phyloP scores from a whole-genome alignment of 2,329 filamentous ascomycete species.

The Aspergillus uvarum region DNA sequence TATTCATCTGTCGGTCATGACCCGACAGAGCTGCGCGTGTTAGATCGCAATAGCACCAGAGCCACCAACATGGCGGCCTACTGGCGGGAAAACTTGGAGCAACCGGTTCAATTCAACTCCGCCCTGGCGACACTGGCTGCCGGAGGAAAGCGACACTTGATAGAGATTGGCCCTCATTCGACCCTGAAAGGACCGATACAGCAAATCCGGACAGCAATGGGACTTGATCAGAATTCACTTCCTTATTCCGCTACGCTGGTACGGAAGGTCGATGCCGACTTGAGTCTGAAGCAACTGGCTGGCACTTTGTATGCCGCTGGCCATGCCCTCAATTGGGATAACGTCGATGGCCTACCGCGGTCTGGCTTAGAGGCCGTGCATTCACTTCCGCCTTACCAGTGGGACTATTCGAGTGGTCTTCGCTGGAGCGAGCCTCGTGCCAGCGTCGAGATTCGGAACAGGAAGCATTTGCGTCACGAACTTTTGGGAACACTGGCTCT shows the following conservation, averaged over 20 bases:
- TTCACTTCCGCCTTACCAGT: constrained; percentile 17
- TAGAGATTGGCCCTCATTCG: constrained; percentile 14
- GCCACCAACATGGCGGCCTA: background rate
- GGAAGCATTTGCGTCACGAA: constrained; percentile 19
- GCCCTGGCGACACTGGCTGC: background rate
- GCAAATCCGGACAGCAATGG: background rate
- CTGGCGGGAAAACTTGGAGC: constrained; percentile 11
- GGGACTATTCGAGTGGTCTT: constrained; percentile 12
- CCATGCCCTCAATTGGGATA: background rate
- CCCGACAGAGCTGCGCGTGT: too few relatives aligned
- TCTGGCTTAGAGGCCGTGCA: background rate
- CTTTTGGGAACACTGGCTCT: constrained; percentile 27
- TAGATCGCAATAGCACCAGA: background rate
- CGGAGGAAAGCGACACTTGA: background rate
- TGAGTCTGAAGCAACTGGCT: background rate
- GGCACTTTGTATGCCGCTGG: background rate
- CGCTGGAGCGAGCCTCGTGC: constrained; percentile 4
- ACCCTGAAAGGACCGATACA: constrained; percentile 5
- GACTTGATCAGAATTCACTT: background rate
- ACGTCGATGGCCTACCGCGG: background rate
- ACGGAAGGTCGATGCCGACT: background rate
- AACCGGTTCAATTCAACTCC: constrained; percentile 3
- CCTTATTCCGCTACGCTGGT: constrained; percentile 6
- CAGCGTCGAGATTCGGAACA: constrained; percentile 15
- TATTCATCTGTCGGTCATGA: too few relatives aligned